Conservation (phyloP, 208 protist genomes). For the Crithidia thermophila region DNA sequence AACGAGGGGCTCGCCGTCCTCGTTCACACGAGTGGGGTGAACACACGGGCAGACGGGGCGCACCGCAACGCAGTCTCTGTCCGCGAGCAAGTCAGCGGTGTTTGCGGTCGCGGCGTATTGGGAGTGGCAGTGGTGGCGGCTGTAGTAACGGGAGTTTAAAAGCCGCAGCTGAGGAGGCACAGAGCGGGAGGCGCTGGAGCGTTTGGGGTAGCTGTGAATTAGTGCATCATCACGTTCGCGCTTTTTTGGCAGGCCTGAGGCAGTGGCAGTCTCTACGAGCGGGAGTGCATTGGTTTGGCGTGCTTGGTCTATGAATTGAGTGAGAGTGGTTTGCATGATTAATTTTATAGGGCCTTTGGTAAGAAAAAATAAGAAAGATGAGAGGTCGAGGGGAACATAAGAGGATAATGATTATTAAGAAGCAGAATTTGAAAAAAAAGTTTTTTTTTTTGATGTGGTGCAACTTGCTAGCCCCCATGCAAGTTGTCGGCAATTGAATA, state of each 20-base stretch:
- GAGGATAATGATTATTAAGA: too few relatives aligned
- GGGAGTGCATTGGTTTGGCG: background rate
- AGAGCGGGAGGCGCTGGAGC: background rate
- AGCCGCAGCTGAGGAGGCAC: background rate
- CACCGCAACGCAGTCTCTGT: background rate
- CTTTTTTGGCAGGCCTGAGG: background rate
- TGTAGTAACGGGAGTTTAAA: background rate
- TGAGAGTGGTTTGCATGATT: constrained; percentile 1
- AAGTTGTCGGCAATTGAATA: too few relatives aligned
- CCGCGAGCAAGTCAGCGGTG: background rate
- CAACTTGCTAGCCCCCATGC: too few relatives aligned
- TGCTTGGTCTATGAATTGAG: constrained; percentile 1
- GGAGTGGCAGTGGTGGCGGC: background rate
- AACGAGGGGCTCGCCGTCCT: constrained; percentile 18
- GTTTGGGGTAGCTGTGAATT: background rate
- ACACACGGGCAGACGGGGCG: constrained; percentile 5
- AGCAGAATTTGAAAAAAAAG: too few relatives aligned
- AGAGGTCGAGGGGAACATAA: too few relatives aligned
- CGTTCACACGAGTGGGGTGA: background rate
- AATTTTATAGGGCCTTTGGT: background rate
- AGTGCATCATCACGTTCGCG: background rate
- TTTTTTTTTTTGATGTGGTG: too few relatives aligned
- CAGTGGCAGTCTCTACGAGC: background rate
- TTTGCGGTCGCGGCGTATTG: background rate
- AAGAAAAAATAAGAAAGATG: background rate